Base-by-base conservation (phyloP, 31 red algal genomes). In the Asparagopsis taxiformis region DNA sequence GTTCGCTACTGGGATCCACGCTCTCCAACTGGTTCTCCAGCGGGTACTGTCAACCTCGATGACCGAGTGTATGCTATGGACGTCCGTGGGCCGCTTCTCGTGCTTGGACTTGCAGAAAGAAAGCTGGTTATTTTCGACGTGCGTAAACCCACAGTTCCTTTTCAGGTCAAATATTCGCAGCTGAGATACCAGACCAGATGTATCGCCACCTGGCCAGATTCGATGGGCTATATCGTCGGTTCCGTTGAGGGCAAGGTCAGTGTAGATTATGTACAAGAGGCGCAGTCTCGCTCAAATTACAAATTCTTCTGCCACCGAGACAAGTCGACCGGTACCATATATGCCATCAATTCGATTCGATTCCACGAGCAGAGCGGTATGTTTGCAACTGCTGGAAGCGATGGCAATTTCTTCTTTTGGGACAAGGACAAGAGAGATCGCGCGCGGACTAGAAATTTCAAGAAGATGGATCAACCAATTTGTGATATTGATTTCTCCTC, bases 41-140 rank as follows among this genome's bases (percentile, higher is more conserved):
- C 91, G 16, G 79, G 66, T 5, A 26, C 31, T 37, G 87, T 91
- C 3, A 15, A 30, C 15, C 51, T 83, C 0, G 8, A 62, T 19
- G 88, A 91, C 6, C 68, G 87, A 33, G 85, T 68, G 15, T 97
- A 97, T 55, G 94, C 89, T 1, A 97, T 97, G 94, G 94, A 92
- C 63, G 55, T 72, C 23, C 39, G 61, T 7, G 94, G 89, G 7
- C 63, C 76, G 35, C 50, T 93, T 11, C n/a, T 93, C 25, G 94
- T 97, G 17, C 70, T 97, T 24, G 94, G 75, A 15, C 80, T 91
- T 2, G 94, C 94, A 11, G 85, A 92, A 1, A 55, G 94, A 24
- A 65, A 80, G 50, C 29, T 93, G 21, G 60, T 87, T 16, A 74
- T 91, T 19, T 97, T 77, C 55, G 94, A 97, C 55, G 70, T 97